A percentile compares a stretch with the other conserved stretches of the same genome.
These are phyloP conservation scores for Syzygium grande DNA, from an alignment of 345 rosid genomes.

Conservation along the genomic window DNA sequence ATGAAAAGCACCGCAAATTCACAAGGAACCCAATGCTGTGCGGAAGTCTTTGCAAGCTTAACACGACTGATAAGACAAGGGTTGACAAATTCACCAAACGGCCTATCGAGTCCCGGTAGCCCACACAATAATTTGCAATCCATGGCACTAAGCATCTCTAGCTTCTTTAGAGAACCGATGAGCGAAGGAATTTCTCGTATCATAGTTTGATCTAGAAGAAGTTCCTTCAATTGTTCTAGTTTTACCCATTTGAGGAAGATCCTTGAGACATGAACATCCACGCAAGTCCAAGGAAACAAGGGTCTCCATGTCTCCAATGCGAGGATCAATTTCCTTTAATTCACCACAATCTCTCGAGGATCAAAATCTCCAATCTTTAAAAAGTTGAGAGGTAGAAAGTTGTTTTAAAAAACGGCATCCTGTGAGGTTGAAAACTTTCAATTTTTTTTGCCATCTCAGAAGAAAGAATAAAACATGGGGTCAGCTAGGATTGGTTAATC, in stretches of 20 bases:
- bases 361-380: background rate
- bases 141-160: background rate
- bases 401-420: background rate
- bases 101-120: too few species aligned
- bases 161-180: background rate
- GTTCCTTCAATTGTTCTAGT: background rate
- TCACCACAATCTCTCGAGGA: background rate
- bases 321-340: background rate
- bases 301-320: background rate
- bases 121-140: too few species aligned
- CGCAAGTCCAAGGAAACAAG: background rate
- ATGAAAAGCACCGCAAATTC: too few species aligned
- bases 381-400: background rate
- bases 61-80: too few species aligned
- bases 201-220: background rate
- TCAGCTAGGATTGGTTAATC: background rate
- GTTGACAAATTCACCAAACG: too few species aligned
- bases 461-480: background rate
- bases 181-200: background rate
- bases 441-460: background rate
- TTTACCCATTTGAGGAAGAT: background rate
- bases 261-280: background rate
- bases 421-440: background rate
- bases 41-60: too few species aligned
- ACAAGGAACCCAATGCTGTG: too few species aligned